Evolutionary conservation across 2,329 filamentous ascomycete species (phyloP).

Genomic region (Penicillium sp.): DNA sequence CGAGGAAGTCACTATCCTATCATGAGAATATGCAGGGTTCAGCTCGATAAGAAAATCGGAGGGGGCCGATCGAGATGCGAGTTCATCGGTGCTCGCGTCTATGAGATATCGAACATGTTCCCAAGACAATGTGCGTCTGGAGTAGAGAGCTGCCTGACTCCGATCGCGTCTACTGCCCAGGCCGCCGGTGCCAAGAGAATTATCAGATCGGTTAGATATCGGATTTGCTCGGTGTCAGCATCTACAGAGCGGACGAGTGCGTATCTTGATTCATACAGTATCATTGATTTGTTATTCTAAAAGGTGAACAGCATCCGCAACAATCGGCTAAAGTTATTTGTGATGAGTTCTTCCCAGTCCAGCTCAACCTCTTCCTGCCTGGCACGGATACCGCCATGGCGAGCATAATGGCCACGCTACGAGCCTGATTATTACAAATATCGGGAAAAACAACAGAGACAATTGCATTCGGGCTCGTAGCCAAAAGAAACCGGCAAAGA

Average conservation of each 20-base stretch:
- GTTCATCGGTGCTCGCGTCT: not conserved
- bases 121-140: not conserved
- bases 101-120: not conserved
- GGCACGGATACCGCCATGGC: no score
- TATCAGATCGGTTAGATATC: not conserved
- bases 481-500: no score
- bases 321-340: no score
- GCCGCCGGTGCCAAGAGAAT: not conserved
- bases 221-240: not conserved
- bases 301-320: no score
- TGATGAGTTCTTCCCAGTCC: no score
- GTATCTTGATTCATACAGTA: no score
- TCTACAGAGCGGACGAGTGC: not conserved
- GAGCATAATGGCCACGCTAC: no score
- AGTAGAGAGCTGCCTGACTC: not conserved
- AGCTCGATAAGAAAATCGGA: constrained; percentile 11
- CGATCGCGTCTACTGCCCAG: constrained; percentile 2
- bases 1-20: constrained; percentile 9
- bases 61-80: constrained; percentile 1
- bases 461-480: no score
- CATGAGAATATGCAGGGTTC: not conserved
- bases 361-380: no score
- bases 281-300: no score
- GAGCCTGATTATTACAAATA: no score
- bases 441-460: no score